Evolutionary conservation across 2,329 filamentous ascomycete genomes (phyloP), one percentile per base, ranked within the genome.

Genomic region (Cordyceps pruinosa): DNA sequence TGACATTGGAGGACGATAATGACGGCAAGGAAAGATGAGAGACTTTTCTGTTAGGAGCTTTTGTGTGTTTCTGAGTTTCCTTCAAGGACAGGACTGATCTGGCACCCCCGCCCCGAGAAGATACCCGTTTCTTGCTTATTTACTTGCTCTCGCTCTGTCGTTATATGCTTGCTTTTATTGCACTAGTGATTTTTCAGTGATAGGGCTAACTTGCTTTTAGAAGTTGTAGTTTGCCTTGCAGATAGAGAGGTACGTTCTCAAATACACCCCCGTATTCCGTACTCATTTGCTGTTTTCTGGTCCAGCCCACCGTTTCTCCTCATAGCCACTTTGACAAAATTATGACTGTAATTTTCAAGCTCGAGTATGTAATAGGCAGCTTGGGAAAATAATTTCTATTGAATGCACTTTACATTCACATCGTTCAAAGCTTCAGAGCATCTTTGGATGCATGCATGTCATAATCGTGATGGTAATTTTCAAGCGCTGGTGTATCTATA

Each of bases 331-430:
- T 42, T 4, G 4, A 30, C 19, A 8, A 42, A 23, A 52, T 63
- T 61, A 55, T 66, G 58, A 63, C 63, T 30, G 12, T 26, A 53
- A 45, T 46, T 46, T 30, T 37, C 51, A 54, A 46, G 39, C 56
- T 41, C 63, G 57, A 64, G 61, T 63, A 57, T 65, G 63, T 69
- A n/a, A n/a, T n/a, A n/a, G n/a, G n/a, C n/a, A n/a, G n/a, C n/a
- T n/a, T n/a, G n/a, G n/a, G n/a, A n/a, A n/a, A n/a, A n/a, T n/a
- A n/a, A n/a, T n/a, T n/a, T n/a, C n/a, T n/a, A n/a, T n/a, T n/a
- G n/a, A n/a, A n/a, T n/a, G n/a, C n/a, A n/a, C n/a, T n/a, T n/a
- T n/a, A n/a, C n/a, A n/a, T n/a, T n/a, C n/a, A n/a, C n/a, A n/a
- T n/a, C n/a, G n/a, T n/a, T n/a, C n/a, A n/a, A n/a, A n/a, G n/a